phyloP scores from a whole-genome alignment of 768 basidiomycete genomes.

The Serendipita sp. region DNA sequence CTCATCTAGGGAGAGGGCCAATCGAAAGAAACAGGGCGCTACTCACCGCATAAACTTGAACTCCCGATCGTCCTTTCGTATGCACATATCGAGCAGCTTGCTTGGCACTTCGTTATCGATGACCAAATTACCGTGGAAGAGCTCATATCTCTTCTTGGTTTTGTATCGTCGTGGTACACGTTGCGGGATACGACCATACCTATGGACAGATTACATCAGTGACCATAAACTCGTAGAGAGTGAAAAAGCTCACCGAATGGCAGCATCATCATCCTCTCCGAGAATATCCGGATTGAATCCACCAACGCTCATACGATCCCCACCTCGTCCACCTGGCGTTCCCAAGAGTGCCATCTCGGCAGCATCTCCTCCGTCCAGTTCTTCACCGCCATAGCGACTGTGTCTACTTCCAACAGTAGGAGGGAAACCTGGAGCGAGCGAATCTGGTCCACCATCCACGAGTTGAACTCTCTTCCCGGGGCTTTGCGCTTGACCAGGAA shows the following conservation, averaged over 20 bases:
- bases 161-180: constrained; percentile 79
- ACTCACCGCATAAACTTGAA: constrained; percentile 72
- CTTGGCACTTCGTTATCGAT: constrained; percentile 78
- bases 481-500: background rate
- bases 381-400: background rate
- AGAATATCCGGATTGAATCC: background rate
- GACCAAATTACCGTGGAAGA: constrained; percentile 89
- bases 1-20: background rate
- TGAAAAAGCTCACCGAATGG: background rate
- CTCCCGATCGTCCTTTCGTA: constrained; percentile 63
- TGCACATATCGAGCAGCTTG: constrained; percentile 77
- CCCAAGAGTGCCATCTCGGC: constrained; percentile 2
- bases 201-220: background rate
- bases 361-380: background rate
- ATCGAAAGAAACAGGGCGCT: background rate
- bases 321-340: background rate
- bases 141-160: constrained; percentile 84
- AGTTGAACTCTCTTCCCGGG: background rate
- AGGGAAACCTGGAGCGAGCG: too few species aligned
- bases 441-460: background rate
- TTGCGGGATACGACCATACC: constrained; percentile 84
- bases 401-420: background rate
- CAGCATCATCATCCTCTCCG: background rate
- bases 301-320: background rate
- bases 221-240: background rate